Conservation (phyloP, 2,329 filamentous ascomycete species). For the Neoscytalidium dimidiatum region DNA sequence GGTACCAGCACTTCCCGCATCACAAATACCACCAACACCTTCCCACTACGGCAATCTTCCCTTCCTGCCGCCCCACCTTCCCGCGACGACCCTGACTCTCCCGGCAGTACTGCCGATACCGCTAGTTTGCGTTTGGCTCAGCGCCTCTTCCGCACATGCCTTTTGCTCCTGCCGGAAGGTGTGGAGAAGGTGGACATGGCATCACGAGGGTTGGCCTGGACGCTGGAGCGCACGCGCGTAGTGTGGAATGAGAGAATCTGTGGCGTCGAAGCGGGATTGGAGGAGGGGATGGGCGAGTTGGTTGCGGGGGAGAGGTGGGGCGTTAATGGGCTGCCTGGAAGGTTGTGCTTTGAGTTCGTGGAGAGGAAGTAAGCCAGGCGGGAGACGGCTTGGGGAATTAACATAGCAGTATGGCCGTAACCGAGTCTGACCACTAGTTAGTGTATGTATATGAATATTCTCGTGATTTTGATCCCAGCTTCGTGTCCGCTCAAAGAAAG, state of each 20-base stretch:
- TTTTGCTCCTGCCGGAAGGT: background rate
- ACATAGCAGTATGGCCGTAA: no score
- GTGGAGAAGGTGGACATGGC: background rate
- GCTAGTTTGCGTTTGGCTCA: background rate
- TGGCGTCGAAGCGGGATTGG: background rate
- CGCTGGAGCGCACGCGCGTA: constrained; percentile 9
- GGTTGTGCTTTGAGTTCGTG: background rate
- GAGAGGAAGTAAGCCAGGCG: background rate
- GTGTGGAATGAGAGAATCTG: constrained; percentile 13
- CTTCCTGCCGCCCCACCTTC: constrained; percentile 11
- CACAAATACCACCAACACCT: background rate
- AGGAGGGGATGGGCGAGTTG: background rate
- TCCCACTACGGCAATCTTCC: background rate
- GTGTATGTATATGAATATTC: no score
- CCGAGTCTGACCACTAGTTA: no score
- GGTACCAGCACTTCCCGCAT: background rate
- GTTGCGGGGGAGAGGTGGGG: background rate
- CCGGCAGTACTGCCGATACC: background rate
- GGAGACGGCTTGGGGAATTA: background rate
- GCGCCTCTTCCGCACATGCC: background rate
- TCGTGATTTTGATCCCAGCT: no score
- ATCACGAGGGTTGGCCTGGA: background rate
- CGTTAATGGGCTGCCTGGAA: background rate
- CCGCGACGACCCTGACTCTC: background rate
- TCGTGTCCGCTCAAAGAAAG: no score